These are phyloP conservation scores for Gossypium trilobum DNA, from an alignment of 441 rosid genomes.

Conservation along the genomic window DNA sequence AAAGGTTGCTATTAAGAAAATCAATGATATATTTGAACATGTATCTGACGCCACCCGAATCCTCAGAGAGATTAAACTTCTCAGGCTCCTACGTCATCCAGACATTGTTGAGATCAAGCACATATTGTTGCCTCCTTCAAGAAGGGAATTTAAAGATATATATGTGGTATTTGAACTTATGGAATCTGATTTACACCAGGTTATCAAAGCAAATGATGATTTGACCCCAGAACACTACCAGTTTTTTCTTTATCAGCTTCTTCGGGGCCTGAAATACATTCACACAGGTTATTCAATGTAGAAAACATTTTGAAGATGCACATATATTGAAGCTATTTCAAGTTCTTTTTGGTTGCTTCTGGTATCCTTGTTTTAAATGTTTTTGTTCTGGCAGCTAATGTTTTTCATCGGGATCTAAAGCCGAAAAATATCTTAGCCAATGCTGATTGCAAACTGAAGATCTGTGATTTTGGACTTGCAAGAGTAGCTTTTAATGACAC, in stretches of 20 bases:
- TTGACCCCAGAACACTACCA: constrained; percentile 91
- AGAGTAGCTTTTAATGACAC: constrained; percentile 92
- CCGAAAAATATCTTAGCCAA: constrained; percentile 90
- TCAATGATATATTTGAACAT: constrained; percentile 89
- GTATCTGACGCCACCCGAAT: constrained; percentile 95
- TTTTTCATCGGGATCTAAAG: constrained; percentile 83
- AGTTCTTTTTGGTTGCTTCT: constrained; percentile 7
- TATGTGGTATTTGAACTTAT: constrained; percentile 90
- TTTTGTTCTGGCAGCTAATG: constrained; percentile 51
- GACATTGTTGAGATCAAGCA: constrained; percentile 97
- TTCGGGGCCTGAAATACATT: constrained; percentile 85
- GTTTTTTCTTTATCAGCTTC: constrained; percentile 93
- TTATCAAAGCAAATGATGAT: constrained; percentile 94
- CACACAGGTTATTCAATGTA: constrained; percentile 60
- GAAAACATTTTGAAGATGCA: not conserved
- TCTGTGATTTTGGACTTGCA: constrained; percentile 94
- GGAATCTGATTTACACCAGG: constrained; percentile 97
- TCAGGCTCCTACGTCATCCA: constrained; percentile 82
- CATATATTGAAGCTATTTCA: not conserved
- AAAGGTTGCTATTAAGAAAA: constrained; percentile 91
- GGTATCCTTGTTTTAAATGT: constrained; percentile 1
- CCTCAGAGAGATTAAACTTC: constrained; percentile 91
- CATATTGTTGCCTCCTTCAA: constrained; percentile 83
- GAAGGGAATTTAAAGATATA: constrained; percentile 88
- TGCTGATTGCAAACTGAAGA: constrained; percentile 92